Conservation (phyloP, 1,284 basidiomycete genomes). For the Ustilago esculenta region DNA sequence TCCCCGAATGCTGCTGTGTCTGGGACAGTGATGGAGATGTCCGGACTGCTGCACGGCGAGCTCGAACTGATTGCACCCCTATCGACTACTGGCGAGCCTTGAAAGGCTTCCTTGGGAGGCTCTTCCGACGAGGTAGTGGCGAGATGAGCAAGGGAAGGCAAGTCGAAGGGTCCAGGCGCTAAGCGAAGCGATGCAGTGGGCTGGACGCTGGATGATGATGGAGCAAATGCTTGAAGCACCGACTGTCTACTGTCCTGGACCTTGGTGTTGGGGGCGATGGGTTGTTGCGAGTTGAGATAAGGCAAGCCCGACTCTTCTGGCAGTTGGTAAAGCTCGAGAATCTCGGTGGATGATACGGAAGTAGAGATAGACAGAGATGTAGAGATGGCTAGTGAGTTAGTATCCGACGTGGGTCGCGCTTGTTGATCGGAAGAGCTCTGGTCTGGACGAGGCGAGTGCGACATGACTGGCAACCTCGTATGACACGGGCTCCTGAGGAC, state of each 20-base stretch:
- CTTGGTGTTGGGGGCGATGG: not conserved
- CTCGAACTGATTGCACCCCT: slow-evolving; percentile 11
- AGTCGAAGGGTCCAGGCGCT: slow-evolving; percentile 15
- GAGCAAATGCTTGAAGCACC: not conserved
- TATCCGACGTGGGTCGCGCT: slow-evolving; percentile 12
- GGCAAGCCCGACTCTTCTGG: not conserved
- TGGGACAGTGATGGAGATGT: slow-evolving; percentile 17
- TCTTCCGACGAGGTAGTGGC: not conserved
- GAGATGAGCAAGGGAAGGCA: slow-evolving; percentile 24
- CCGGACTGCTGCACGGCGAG: slow-evolving; percentile 28
- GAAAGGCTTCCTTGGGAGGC: not conserved
- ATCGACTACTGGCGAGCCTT: slow-evolving; percentile 11
- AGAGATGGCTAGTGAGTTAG: slow-evolving; percentile 23
- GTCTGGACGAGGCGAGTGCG: not conserved
- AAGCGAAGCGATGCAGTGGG: slow-evolving; percentile 2
- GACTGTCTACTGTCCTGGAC: not conserved
- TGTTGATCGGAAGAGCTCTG: slow-evolving; percentile 1
- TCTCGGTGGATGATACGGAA: slow-evolving; percentile 10
- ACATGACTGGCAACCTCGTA: slow-evolving; percentile 6
- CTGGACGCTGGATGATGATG: too few species aligned
- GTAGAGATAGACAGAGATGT: slow-evolving; percentile 20
- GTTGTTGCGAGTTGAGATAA: slow-evolving; percentile 11
- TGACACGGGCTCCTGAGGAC: too few species aligned
- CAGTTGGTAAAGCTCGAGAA: slow-evolving; percentile 2
- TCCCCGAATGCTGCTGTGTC: slow-evolving; percentile 8